These are phyloP conservation scores for Coniosporium uncinatum DNA, from an alignment of 2,329 filamentous ascomycete species.

Conservation along the genomic window DNA sequence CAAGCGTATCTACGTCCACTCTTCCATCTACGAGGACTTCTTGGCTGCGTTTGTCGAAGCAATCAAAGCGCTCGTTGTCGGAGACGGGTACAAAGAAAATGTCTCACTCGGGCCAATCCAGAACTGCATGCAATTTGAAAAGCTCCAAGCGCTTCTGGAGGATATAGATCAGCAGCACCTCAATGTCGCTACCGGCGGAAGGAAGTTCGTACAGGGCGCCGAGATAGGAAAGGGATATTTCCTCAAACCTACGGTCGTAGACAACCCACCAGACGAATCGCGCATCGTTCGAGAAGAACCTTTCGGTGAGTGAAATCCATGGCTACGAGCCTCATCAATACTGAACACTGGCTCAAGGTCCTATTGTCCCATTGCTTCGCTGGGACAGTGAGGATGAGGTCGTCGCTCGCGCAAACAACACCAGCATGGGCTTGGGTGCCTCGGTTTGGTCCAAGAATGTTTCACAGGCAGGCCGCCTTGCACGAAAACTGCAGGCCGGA, in stretches of 20 bases:
- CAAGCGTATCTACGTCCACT: slow-evolving; percentile 53
- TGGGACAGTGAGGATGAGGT: slow-evolving; percentile 41
- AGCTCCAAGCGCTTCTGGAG: slow-evolving; percentile 33
- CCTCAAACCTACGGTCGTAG: slow-evolving; percentile 37
- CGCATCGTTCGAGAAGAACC: slow-evolving; percentile 41
- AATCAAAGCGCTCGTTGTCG: slow-evolving; percentile 36
- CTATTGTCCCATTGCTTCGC: slow-evolving; percentile 39
- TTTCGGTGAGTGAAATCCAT: slow-evolving; percentile 24
- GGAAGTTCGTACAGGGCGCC: slow-evolving; percentile 49
- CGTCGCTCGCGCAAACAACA: slow-evolving; percentile 40
- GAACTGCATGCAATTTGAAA: slow-evolving; percentile 51
- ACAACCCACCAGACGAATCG: slow-evolving; percentile 32
- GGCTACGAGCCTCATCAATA: not conserved
- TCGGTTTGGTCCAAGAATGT: slow-evolving; percentile 47
- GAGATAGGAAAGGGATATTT: slow-evolving; percentile 40
- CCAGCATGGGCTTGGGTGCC: slow-evolving; percentile 43
- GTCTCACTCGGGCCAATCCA: slow-evolving; percentile 51
- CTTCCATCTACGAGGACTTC: slow-evolving; percentile 43
- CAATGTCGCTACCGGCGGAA: slow-evolving; percentile 16
- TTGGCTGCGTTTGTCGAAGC: slow-evolving; percentile 37
- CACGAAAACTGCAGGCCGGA: slow-evolving; percentile 42
- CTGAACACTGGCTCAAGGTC: slow-evolving; percentile 12
- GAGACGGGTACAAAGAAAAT: slow-evolving; percentile 26
- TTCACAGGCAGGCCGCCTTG: slow-evolving; percentile 40
- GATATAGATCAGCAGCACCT: slow-evolving; percentile 27